phyloP scores from a whole-genome alignment of 176 grass and related monocot genomes.

The Elaeis guineensis region DNA sequence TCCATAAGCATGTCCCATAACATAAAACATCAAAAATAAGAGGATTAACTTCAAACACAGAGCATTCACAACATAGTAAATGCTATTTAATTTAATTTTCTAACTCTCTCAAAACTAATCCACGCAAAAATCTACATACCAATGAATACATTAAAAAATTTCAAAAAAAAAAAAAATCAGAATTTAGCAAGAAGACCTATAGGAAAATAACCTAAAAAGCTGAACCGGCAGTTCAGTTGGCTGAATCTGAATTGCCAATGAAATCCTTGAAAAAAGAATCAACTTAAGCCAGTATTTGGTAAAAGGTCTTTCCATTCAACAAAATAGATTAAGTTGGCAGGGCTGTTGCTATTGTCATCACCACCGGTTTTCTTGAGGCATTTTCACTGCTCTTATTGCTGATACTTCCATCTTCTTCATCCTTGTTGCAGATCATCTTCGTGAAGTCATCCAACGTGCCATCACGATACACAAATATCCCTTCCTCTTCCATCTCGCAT shows the following conservation, averaged over 20 bases:
- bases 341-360: slow-evolving; percentile 17
- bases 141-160: too few relatives aligned
- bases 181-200: too few relatives aligned
- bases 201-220: too few relatives aligned
- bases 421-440: slow-evolving; percentile 13
- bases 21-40: too few relatives aligned
- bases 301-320: slow-evolving; percentile 55
- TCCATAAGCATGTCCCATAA: too few relatives aligned
- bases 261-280: not conserved
- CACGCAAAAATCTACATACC: too few relatives aligned
- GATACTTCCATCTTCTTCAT: slow-evolving; percentile 2
- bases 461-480: slow-evolving; percentile 78
- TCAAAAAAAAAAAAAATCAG: too few relatives aligned
- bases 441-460: slow-evolving; percentile 63
- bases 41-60: too few relatives aligned
- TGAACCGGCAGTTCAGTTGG: not conserved
- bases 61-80: too few relatives aligned
- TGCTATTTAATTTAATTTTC: too few relatives aligned
- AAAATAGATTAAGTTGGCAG: slow-evolving; percentile 21
- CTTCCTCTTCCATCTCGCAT: slow-evolving; percentile 51
- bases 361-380: slow-evolving; percentile 43
- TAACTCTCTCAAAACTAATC: too few relatives aligned
- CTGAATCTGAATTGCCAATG: slow-evolving; percentile 8
- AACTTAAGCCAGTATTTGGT: slow-evolving; percentile 25
- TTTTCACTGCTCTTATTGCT: slow-evolving; percentile 20